Evolutionary conservation across 257 asterid species (phyloP).

Genomic region (Penstemon davidsonii): DNA sequence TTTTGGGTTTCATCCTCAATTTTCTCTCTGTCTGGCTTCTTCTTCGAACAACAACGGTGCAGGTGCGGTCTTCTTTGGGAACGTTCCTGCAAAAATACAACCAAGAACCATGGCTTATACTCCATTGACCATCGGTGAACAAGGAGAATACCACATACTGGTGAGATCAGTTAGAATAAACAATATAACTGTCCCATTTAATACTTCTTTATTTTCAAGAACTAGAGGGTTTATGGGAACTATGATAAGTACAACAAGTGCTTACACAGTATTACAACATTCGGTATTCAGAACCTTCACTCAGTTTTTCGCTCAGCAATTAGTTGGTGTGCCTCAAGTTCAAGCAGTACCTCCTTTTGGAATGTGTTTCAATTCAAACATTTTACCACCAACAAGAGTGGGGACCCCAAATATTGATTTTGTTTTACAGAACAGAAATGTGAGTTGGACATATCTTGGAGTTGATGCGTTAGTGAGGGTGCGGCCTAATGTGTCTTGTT

Average conservation of each 20-base stretch:
- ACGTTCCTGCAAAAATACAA: slow-evolving; percentile 20
- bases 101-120: slow-evolving; percentile 30
- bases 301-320: slow-evolving; percentile 25
- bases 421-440: slow-evolving; percentile 30
- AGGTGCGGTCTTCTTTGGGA: slow-evolving; percentile 53
- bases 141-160: slow-evolving; percentile 43
- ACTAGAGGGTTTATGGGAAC: slow-evolving; percentile 36
- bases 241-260: slow-evolving; percentile 44
- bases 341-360: slow-evolving; percentile 44
- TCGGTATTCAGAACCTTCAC: slow-evolving; percentile 33
- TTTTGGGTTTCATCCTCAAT: slow-evolving; percentile 45
- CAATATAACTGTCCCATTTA: slow-evolving; percentile 29
- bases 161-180: slow-evolving; percentile 43
- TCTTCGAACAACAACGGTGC: slow-evolving; percentile 21
- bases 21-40: slow-evolving; percentile 40
- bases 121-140: slow-evolving; percentile 40
- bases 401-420: slow-evolving; percentile 42
- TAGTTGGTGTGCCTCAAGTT: slow-evolving; percentile 35
- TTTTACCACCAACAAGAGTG: slow-evolving; percentile 28
- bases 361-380: slow-evolving; percentile 37
- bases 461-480: slow-evolving; percentile 24
- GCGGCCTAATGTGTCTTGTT: slow-evolving; percentile 27
- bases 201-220: slow-evolving; percentile 34
- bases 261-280: slow-evolving; percentile 45
- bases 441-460: slow-evolving; percentile 28